Conservation (phyloP, 1,139 yeast genomes). For the Wickerhamomyces sp. region DNA sequence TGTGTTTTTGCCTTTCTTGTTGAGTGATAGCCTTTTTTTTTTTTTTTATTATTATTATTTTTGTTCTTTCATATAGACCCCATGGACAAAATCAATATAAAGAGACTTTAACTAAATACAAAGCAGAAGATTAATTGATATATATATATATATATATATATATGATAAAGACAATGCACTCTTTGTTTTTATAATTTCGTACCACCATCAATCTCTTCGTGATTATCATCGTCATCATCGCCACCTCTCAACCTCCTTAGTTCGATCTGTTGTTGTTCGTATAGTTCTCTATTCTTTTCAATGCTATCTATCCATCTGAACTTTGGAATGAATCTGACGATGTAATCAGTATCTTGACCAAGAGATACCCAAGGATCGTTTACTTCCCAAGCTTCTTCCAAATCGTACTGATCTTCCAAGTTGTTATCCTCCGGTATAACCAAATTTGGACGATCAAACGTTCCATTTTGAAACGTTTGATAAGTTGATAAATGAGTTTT, state of each 20-base stretch:
- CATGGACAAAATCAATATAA: no score
- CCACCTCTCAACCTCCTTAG: conserved; percentile 1
- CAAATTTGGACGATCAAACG: conserved; percentile 6
- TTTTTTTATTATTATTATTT: no score
- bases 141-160: no score
- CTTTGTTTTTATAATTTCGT: no score
- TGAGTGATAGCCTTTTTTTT: no score
- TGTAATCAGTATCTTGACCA: conserved; percentile 39
- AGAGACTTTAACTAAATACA: no score
- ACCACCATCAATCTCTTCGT: no score
- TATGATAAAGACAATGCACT: no score
- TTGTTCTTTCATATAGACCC: no score
- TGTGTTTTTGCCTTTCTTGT: no score
- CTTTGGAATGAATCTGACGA: conserved; percentile 41
- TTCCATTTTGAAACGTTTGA: conserved; percentile 10
- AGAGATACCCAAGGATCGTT: conserved; percentile 50
- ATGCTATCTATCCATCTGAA: conserved; percentile 24
- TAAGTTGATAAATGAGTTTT: conserved; percentile 13
- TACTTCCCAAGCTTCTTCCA: conserved; percentile 21
- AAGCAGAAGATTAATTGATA: no score
- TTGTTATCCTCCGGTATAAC: conserved; percentile 16
- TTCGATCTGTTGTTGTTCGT: conserved; percentile 2
- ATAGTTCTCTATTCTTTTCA: conserved; percentile 1
- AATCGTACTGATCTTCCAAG: conserved; percentile 17
- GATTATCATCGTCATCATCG: no score